Evolutionary conservation across 345 rosid species (phyloP), one percentile per base, ranked within the genome.

Genomic region (Acer saccharum): DNA sequence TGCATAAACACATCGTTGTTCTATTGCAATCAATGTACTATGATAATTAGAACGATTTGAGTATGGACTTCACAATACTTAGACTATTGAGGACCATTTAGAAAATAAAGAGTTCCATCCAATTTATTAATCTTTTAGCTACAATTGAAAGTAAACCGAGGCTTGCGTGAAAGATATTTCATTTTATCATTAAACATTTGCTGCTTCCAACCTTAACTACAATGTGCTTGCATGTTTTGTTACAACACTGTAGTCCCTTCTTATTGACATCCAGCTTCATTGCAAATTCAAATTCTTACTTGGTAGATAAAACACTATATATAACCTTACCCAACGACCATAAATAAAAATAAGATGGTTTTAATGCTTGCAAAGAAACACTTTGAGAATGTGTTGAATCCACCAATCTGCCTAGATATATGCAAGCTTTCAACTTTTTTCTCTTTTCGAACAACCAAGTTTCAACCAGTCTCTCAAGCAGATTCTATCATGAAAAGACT

Each of bases 381-480:
- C 92, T 90, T 84, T 90, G 90, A 7, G 90, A 86, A 65, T 91
- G 97, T 18, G 90, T 88, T 10, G 77, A 84, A 80, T 89, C 90
- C 81, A 91, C 90, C 63, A 93, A 89, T 87, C 84, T 87, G 91
- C 87, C 81, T 88, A 78, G 91, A 89, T 61, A 93, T 58, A 74
- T 43, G 76, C 79, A 91, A 73, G 71, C 87, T 75, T 61, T 85
- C 86, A 58, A 64, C 71, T 76, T 83, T 83, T 91, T 73, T 88
- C 84, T 55, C 86, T 78, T 81, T 80, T 82, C 73, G 50, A 54
- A 64, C 58, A 25, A 77, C 86, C 86, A 6, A 81, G 80, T 81
- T 81, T 79, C 79, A 91, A 75, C 88, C 85, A 84, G 65, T 88
- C 94, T 81, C 93, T 91, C 88, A 93, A 85, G 84, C 82, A 82